Conservation (phyloP, 2,329 filamentous ascomycete genomes). For the Furcasterigmium furcatum region DNA sequence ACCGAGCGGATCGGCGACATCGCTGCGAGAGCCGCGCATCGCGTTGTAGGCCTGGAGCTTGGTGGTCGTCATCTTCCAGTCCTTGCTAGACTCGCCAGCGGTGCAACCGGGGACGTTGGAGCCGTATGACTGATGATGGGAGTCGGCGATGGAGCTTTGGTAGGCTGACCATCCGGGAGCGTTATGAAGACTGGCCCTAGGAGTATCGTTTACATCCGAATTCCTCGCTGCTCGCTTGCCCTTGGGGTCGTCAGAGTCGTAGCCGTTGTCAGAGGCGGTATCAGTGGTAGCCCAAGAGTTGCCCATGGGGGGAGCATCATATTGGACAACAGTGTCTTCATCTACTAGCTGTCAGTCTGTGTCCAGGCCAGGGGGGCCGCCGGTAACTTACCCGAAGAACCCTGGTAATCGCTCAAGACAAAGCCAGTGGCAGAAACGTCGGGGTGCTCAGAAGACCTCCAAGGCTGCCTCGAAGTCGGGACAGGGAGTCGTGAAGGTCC, state of each 20-base stretch:
- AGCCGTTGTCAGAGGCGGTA: background rate
- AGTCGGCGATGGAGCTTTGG: slow-evolving; percentile 8
- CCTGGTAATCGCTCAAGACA: too few relatives aligned
- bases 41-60: slow-evolving; percentile 26
- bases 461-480: too few relatives aligned
- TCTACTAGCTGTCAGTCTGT: too few relatives aligned
- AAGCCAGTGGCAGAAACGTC: too few relatives aligned
- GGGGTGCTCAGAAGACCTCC: too few relatives aligned
- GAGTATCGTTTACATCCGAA: background rate
- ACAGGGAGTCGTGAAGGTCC: too few relatives aligned
- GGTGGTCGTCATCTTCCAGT: slow-evolving; percentile 18
- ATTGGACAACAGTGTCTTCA: background rate
- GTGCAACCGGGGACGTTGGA: slow-evolving; percentile 10
- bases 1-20: slow-evolving; percentile 20
- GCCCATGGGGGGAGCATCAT: background rate
- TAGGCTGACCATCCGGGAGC: slow-evolving; percentile 10
- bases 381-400: too few relatives aligned
- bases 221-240: background rate
- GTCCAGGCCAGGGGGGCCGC: too few relatives aligned
- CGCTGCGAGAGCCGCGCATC: slow-evolving; percentile 24
- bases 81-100: slow-evolving; percentile 8
- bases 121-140: slow-evolving; percentile 2
- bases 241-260: background rate
- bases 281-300: background rate
- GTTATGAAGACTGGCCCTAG: background rate